Evolutionary conservation across 148 eudicot genomes (phyloP).

Genomic region (Rhododendron ferrugineum): DNA sequence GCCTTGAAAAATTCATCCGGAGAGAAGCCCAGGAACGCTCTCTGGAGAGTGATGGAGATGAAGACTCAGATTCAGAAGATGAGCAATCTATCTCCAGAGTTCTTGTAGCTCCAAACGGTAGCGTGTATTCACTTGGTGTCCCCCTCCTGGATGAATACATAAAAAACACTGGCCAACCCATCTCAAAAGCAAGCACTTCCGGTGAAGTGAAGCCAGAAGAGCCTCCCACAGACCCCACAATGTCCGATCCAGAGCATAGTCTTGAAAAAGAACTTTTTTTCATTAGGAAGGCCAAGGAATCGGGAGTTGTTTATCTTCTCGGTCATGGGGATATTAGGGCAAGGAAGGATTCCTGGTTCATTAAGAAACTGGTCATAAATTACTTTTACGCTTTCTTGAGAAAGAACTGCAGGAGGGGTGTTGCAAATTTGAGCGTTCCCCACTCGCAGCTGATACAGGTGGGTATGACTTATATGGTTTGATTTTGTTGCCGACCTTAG

Average conservation of each 20-base stretch:
- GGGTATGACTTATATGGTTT: constrained; percentile 97
- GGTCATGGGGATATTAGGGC: constrained; percentile 97
- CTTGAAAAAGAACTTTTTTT: constrained; percentile 86
- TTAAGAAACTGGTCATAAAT: constrained; percentile 87
- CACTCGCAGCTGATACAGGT: constrained; percentile 88
- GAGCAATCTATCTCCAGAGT: constrained; percentile 41
- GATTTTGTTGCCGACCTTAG: constrained; percentile 19
- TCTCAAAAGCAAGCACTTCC: constrained; percentile 54
- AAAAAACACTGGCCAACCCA: constrained; percentile 23
- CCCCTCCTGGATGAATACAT: constrained; percentile 67
- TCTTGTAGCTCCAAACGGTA: constrained; percentile 68
- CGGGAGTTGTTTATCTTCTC: constrained; percentile 94
- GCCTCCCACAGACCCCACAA: constrained; percentile 20
- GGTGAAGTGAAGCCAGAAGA: constrained; percentile 31
- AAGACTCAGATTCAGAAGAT: constrained; percentile 54
- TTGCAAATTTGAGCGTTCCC: constrained; percentile 86
- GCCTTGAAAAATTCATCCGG: constrained; percentile 86
- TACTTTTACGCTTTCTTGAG: constrained; percentile 91
- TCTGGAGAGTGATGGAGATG: constrained; percentile 71
- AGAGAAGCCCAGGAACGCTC: constrained; percentile 87
- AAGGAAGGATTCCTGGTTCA: constrained; percentile 90
- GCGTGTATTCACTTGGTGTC: constrained; percentile 66
- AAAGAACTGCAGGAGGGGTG: constrained; percentile 84
- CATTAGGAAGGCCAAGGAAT: constrained; percentile 77
- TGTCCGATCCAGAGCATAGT: constrained; percentile 62